Conservation (phyloP, 495 filamentous ascomycete species). For the Trichoderma reesei region DNA sequence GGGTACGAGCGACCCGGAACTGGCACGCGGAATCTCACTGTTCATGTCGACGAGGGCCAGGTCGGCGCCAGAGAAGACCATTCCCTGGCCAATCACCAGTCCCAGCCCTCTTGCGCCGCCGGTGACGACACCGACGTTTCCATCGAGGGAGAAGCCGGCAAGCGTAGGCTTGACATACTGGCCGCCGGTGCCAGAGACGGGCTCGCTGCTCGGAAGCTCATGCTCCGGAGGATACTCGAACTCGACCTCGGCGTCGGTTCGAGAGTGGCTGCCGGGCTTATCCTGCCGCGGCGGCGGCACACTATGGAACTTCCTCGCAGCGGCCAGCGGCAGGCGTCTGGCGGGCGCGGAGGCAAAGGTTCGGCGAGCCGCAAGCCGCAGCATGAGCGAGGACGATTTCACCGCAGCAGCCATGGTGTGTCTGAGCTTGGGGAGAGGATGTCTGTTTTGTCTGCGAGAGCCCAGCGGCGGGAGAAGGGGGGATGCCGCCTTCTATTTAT, state of each 20-base stretch:
- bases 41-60: slow-evolving; percentile 91
- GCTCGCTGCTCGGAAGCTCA: slow-evolving; percentile 9
- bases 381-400: background rate
- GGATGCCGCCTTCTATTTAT: background rate
- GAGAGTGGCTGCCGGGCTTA: slow-evolving; percentile 8
- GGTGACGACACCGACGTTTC: slow-evolving; percentile 68
- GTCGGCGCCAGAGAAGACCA: slow-evolving; percentile 78
- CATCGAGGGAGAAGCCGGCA: slow-evolving; percentile 64
- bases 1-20: slow-evolving; percentile 8
- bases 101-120: slow-evolving; percentile 81
- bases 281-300: slow-evolving; percentile 9
- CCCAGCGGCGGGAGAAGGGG: background rate
- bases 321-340: background rate
- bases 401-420: background rate
- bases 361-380: background rate
- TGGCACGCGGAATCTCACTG: slow-evolving; percentile 36
- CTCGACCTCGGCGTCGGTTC: background rate
- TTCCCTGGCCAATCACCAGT: slow-evolving; percentile 82
- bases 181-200: slow-evolving; percentile 11
- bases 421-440: background rate
- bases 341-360: background rate
- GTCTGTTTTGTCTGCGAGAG: background rate
- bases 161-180: slow-evolving; percentile 35
- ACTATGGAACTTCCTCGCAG: background rate
- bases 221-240: slow-evolving; percentile 9